These are phyloP conservation scores for Physcia stellaris DNA, from an alignment of 495 filamentous ascomycete genomes.

Conservation along the genomic window DNA sequence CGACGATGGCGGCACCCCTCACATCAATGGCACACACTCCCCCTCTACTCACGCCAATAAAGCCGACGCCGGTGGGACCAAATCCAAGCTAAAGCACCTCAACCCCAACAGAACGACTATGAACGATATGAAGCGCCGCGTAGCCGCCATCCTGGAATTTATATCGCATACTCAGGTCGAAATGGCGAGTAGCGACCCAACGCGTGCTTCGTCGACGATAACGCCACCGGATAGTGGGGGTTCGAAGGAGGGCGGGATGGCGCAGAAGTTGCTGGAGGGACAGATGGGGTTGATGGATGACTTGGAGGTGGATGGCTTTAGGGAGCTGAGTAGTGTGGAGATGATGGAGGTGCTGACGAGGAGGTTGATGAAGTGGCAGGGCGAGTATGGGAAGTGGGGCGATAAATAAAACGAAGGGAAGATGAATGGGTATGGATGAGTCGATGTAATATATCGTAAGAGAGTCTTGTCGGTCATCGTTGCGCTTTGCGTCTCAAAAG, in stretches of 20 bases:
- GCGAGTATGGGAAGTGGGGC: constrained; percentile 41
- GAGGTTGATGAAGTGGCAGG: constrained; percentile 67
- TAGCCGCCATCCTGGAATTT: constrained; percentile 72
- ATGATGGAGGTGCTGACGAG: constrained; percentile 75
- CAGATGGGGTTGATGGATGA: constrained; percentile 19
- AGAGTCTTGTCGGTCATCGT: too few relatives aligned
- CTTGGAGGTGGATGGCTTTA: constrained; percentile 37
- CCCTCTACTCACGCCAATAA: constrained; percentile 26
- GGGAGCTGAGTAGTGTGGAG: constrained; percentile 53
- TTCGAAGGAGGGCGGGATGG: background rate
- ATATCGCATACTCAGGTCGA: constrained; percentile 86
- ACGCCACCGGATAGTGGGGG: background rate
- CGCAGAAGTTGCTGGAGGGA: constrained; percentile 13
- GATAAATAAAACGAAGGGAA: too few relatives aligned
- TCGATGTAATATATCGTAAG: too few relatives aligned
- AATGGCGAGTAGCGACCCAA: constrained; percentile 45
- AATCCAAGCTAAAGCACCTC: constrained; percentile 44
- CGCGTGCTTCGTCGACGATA: constrained; percentile 24
- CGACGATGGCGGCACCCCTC: constrained; percentile 27
- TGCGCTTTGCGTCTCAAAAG: too few relatives aligned
- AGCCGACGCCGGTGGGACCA: constrained; percentile 31
- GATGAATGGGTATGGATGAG: too few relatives aligned
- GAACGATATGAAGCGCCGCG: constrained; percentile 82
- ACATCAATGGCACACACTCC: constrained; percentile 26
- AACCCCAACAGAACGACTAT: constrained; percentile 55